Evolutionary conservation across 2,329 filamentous ascomycete species (phyloP).

Genomic region (Fusarium gaditjirri): DNA sequence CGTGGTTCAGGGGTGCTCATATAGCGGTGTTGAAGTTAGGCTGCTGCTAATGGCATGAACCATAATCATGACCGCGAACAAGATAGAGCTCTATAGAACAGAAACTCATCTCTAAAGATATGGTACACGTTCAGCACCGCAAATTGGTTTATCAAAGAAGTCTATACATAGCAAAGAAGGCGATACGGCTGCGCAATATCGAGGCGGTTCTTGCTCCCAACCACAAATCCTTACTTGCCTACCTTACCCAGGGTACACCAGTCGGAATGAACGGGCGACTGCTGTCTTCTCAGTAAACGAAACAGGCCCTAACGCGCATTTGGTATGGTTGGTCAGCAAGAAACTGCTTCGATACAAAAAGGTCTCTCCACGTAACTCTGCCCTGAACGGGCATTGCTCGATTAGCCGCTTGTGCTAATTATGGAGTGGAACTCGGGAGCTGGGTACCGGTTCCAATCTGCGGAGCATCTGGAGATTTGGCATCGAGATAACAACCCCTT

Average conservation of each 20-base stretch:
- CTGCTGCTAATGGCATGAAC: neutral
- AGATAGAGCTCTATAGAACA: neutral
- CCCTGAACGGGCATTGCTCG: slow-evolving; percentile 30
- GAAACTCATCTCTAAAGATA: neutral
- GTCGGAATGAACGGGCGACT: slow-evolving; percentile 34
- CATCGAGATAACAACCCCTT: slow-evolving; percentile 41
- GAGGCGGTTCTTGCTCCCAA: slow-evolving; percentile 9
- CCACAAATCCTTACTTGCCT: neutral
- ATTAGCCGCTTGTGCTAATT: slow-evolving; percentile 37
- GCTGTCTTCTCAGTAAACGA: slow-evolving; percentile 10
- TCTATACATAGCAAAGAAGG: slow-evolving; percentile 5
- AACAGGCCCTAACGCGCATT: slow-evolving; percentile 31
- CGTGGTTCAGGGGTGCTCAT: slow-evolving; percentile 19
- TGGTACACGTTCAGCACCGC: slow-evolving; percentile 19
- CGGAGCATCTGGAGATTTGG: slow-evolving; percentile 42
- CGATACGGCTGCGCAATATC: slow-evolving; percentile 29
- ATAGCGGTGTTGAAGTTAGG: slow-evolving; percentile 18
- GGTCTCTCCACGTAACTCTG: slow-evolving; percentile 30
- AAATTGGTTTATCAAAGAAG: slow-evolving; percentile 13
- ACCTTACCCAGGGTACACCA: slow-evolving; percentile 15
- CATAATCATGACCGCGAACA: neutral
- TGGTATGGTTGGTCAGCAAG: slow-evolving; percentile 21
- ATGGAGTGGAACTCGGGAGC: slow-evolving; percentile 39
- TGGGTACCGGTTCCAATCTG: slow-evolving; percentile 36
- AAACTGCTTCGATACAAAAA: slow-evolving; percentile 1